Percentiles rank a stretch among this genome's conserved stretches.
These are phyloP conservation scores for Pythium insidiosum DNA, from an alignment of 352 stramenopile genomes.

Conservation along the genomic window DNA sequence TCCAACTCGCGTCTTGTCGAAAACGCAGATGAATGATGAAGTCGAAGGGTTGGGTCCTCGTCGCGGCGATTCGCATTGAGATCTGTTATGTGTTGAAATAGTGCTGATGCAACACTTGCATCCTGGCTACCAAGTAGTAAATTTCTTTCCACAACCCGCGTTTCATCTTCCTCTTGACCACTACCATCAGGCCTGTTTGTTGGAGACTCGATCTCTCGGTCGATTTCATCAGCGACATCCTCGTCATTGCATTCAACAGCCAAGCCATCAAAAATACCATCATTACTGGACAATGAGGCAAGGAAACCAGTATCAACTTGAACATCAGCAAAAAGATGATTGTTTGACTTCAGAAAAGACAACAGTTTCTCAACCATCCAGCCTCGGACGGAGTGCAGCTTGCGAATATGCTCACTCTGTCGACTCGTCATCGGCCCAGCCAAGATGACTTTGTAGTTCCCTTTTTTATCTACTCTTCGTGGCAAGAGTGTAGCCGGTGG, in stretches of 20 bases:
- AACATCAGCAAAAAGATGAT: not conserved
- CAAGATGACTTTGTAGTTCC: not conserved
- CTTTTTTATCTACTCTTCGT: not conserved
- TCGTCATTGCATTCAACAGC: not conserved
- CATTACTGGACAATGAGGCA: not conserved
- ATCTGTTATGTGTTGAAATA: too few species aligned
- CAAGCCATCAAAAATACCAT: not conserved
- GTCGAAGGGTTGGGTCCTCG: too few species aligned
- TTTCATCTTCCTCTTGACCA: not conserved
- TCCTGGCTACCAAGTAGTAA: too few species aligned
- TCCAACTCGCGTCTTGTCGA: too few species aligned
- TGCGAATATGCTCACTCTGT: not conserved
- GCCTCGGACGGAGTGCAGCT: not conserved
- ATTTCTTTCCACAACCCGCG: not conserved
- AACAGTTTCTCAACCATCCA: not conserved
- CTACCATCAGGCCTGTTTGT: too few species aligned
- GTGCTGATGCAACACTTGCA: too few species aligned
- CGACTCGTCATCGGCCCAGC: not conserved
- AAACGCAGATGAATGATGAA: not conserved
- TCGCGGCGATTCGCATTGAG: too few species aligned
- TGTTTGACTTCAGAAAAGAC: not conserved
- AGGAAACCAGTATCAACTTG: not conserved
- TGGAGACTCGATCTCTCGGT: too few species aligned
- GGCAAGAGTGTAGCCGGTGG: not conserved
- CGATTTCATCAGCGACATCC: too few species aligned